Evolutionary conservation across 768 basidiomycete genomes (phyloP).

Genomic region (Lactarius trivialis): DNA sequence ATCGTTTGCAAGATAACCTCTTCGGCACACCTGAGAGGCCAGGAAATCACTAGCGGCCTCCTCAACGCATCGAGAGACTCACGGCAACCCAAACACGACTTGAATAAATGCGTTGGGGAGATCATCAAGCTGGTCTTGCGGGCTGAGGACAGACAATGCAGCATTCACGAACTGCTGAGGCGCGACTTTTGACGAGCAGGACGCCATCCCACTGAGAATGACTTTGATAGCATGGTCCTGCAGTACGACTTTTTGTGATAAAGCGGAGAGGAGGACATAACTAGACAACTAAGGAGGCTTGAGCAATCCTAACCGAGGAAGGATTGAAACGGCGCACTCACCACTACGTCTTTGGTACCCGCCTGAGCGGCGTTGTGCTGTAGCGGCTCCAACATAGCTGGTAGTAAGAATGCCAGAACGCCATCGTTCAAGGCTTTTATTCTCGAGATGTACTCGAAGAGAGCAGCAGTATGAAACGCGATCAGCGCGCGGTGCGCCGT

Average conservation of each 20-base stretch:
- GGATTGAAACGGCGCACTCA: constrained; percentile 30
- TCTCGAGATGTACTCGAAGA: constrained; percentile 72
- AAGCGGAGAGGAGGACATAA: constrained; percentile 63
- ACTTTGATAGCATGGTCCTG: constrained; percentile 51
- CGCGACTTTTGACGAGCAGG: constrained; percentile 42
- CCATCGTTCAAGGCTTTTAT: constrained; percentile 56
- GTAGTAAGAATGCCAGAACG: constrained; percentile 55
- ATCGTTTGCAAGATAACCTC: constrained; percentile 41
- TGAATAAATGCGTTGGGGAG: constrained; percentile 28
- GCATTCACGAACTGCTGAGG: constrained; percentile 60
- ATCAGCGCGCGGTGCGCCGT: constrained; percentile 56
- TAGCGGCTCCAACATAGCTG: constrained; percentile 56
- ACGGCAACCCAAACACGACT: constrained; percentile 9
- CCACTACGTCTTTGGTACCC: constrained; percentile 45
- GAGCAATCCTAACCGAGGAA: not conserved
- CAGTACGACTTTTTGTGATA: constrained; percentile 61
- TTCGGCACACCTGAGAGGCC: constrained; percentile 37
- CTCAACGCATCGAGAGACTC: not conserved
- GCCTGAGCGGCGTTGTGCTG: constrained; percentile 24
- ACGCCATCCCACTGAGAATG: constrained; percentile 49
- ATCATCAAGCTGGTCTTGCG: constrained; percentile 49
- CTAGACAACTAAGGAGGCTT: constrained; percentile 50
- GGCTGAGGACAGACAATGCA: constrained; percentile 54
- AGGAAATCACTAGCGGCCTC: not conserved
- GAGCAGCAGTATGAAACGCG: constrained; percentile 72